These are phyloP conservation scores for Gossypium turneri DNA, from an alignment of 345 rosid genomes.

Conservation along the genomic window DNA sequence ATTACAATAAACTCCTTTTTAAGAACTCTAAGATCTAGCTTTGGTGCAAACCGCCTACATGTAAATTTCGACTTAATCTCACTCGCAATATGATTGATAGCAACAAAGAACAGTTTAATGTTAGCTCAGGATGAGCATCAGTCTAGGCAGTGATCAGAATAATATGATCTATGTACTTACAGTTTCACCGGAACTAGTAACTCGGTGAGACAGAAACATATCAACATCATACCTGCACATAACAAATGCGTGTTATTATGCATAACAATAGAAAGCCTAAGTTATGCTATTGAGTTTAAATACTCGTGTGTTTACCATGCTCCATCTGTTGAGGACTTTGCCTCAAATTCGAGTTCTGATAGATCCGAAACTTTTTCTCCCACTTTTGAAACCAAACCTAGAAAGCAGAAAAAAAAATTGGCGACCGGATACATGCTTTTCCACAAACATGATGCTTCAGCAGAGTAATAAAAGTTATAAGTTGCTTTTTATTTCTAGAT, in stretches of 20 bases:
- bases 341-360: conserved; percentile 56
- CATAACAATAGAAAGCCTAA: neutral
- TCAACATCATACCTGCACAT: conserved; percentile 67
- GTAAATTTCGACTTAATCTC: neutral
- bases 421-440: neutral
- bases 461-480: neutral
- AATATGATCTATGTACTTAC: conserved; percentile 36
- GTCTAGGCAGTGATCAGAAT: neutral
- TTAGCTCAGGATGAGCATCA: neutral
- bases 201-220: conserved; percentile 43
- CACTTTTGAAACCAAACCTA: conserved; percentile 15
- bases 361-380: conserved; percentile 33
- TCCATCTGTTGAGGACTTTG: conserved; percentile 63
- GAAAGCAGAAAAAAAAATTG: neutral
- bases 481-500: neutral
- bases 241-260: neutral
- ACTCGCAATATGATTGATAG: neutral
- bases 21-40: neutral
- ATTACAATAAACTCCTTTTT: neutral
- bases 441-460: neutral
- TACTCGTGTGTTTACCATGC: conserved; percentile 44
- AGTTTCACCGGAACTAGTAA: conserved; percentile 46
- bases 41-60: neutral
- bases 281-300: neutral
- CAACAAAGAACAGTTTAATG: neutral